Base-by-base conservation (phyloP, 345 rosid species). In the Moringa oleifera region DNA sequence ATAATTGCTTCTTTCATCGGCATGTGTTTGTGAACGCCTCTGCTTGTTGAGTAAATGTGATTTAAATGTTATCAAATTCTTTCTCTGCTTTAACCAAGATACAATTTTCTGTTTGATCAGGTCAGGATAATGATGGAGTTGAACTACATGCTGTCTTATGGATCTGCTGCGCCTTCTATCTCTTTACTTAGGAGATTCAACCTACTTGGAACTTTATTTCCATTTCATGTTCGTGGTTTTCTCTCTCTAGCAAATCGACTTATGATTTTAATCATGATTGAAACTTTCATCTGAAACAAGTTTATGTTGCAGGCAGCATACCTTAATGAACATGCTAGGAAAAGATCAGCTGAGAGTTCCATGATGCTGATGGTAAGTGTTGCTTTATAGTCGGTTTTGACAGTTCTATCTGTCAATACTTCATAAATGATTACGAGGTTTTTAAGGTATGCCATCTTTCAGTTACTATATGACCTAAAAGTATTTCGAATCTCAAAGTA, bases 61-160 rank as follows among this genome's bases (percentile, higher is more conserved):
- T 24, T 2, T 37, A 58, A 22, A 37, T 33, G 21, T 51, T 51
- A 65, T 58, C 23, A 16, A 25, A 49, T 19, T 57, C 3, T 57
- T 45, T 31, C 51, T 37, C 50, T 53, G 68, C 58, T 69, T 57
- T 75, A 58, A 57, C 12, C 49, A 55, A 66, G 10, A 20, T 69
- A 25, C 62, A 49, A n/a, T n/a, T n/a, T 53, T 73, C 58, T 75
- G 23, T 65, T 51, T 71, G 59, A 72, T 72, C 88, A 94, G 99
- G 51, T 57, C 75, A 85, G 97, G 72, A 31, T 90, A 77, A 75
- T 86, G 85, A 37, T 94, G 99, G 99, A 94, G 65, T 19, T 90
- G 58, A 85, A 94, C 78, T 86, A 88, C 81, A 86, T 94, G 97
- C 75, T 90, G 61, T 83, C 89, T 2, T 94, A 90, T 76, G 97